Evolutionary conservation across 2,329 filamentous ascomycete genomes (phyloP), one percentile per base, ranked within the genome.

Genomic region (Monascus ruber): DNA sequence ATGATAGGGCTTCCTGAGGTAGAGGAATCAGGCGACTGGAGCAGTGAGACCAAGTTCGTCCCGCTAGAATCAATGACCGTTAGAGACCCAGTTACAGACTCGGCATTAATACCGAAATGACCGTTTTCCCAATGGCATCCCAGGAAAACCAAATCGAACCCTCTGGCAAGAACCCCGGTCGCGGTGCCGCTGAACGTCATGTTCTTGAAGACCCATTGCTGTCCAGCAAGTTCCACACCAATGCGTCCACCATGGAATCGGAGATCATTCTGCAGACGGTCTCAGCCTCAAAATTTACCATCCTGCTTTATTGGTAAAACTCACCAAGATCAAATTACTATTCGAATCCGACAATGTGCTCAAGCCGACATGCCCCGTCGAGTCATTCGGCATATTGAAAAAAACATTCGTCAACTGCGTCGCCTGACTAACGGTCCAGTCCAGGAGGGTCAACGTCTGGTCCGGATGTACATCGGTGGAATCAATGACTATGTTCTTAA

Each of bases 131-230:
- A 56, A 6, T 28, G 42, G 28, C 49, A 52, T 4, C 45, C 53
- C 6, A 56, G 27, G 33, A 56, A 47, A 5, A 54, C 45, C 7
- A 54, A 53, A 24, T 51, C 47, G 3, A 52, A 53, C 6, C 50
- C 55, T 1, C 53, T 68, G 34, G 72, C 66, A 1, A 64, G 63
- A 27, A 81, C 65, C 0, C 62, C 55, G 2, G 66, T 69, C 2
- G 70, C 72, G 51, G 78, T 81, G 48, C 79, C 79, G 42, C 66
- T 73, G 60, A 79, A 82, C 50, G 64, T 72, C 29, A 66, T 55
- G 1, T 63, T 56, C 54, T 76, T 76, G 42, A 60, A 55, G 6
- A 56, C 53, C 51, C 55, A 56, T 39, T 60, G 57, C 36, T 60
- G 57, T 9, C 57, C 56, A 31, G 41, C 52, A 17, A 58, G 45